Percentiles rank a stretch among this genome's conserved stretches.
These are phyloP conservation scores for Diplogelasinospora grovesii DNA, from an alignment of 495 filamentous ascomycete species.

Conservation along the genomic window DNA sequence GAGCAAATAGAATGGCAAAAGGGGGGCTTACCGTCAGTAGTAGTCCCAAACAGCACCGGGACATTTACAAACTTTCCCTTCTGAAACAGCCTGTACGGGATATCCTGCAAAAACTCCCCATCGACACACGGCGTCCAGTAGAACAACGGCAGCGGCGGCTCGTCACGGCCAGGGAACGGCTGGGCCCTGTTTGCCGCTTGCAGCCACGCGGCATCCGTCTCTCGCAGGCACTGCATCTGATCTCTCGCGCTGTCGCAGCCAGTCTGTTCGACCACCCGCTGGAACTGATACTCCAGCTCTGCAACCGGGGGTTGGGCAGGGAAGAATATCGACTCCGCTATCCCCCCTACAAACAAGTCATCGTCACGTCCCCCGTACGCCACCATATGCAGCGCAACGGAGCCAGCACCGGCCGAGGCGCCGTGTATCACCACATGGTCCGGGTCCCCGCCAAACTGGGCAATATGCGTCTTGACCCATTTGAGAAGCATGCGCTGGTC, in stretches of 20 bases:
- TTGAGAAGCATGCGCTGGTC: conserved; percentile 61
- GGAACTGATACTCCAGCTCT: conserved; percentile 41
- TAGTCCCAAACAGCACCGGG: conserved; percentile 35
- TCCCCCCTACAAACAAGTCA: conserved; percentile 33
- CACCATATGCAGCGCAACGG: conserved; percentile 59
- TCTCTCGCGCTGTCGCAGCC: conserved; percentile 16
- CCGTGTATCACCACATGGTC: conserved; percentile 64
- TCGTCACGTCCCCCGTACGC: conserved; percentile 44
- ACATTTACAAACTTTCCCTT: conserved; percentile 24
- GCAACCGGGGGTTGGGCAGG: conserved; percentile 32
- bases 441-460: conserved; percentile 67
- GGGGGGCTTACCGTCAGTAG: conserved; percentile 27
- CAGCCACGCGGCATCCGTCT: conserved; percentile 37
- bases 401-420: conserved; percentile 63
- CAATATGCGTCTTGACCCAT: conserved; percentile 65
- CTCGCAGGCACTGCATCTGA: conserved; percentile 46
- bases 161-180: conserved; percentile 35
- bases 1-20: not conserved
- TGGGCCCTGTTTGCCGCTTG: conserved; percentile 46
- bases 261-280: conserved; percentile 20
- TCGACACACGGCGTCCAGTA: conserved; percentile 57
- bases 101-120: conserved; percentile 45
- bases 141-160: conserved; percentile 45
- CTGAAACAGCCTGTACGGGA: conserved; percentile 24
- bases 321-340: conserved; percentile 39